These are phyloP conservation scores for Porcisia hertigi DNA, from an alignment of 208 protist genomes.

Conservation along the genomic window DNA sequence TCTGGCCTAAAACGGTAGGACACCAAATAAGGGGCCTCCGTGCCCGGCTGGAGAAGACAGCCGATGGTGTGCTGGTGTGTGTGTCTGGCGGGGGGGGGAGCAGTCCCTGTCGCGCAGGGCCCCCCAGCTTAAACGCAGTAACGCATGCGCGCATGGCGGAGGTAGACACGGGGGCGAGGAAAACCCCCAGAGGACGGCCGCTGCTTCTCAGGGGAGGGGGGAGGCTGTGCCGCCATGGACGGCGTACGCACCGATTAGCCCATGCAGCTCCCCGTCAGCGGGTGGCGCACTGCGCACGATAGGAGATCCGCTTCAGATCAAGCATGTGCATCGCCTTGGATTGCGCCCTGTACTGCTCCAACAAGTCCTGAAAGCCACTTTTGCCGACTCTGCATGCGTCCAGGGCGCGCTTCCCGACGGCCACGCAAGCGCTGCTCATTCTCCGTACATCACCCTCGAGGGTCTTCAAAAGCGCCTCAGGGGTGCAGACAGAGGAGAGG, in stretches of 20 bases:
- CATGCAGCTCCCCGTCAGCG: constrained; percentile 1
- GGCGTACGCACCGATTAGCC: neutral
- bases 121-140: no score
- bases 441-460: constrained; percentile 61
- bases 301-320: constrained; percentile 66
- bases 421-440: constrained; percentile 39
- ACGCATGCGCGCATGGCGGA: no score
- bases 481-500: constrained; percentile 57
- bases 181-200: no score
- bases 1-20: no score
- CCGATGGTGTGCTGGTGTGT: no score
- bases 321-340: constrained; percentile 70
- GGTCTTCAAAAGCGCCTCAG: constrained; percentile 64
- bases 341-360: constrained; percentile 57
- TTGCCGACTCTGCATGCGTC: constrained; percentile 43
- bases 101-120: no score
- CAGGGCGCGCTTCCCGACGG: constrained; percentile 39
- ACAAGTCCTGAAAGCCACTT: constrained; percentile 48
- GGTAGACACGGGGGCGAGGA: no score
- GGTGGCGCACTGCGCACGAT: constrained; percentile 32
- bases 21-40: neutral
- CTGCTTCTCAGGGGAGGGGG: no score
- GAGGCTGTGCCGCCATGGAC: neutral
- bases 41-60: no score
- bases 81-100: no score